Conservation (phyloP, 257 asterid species). For the Agastache rugosa region DNA sequence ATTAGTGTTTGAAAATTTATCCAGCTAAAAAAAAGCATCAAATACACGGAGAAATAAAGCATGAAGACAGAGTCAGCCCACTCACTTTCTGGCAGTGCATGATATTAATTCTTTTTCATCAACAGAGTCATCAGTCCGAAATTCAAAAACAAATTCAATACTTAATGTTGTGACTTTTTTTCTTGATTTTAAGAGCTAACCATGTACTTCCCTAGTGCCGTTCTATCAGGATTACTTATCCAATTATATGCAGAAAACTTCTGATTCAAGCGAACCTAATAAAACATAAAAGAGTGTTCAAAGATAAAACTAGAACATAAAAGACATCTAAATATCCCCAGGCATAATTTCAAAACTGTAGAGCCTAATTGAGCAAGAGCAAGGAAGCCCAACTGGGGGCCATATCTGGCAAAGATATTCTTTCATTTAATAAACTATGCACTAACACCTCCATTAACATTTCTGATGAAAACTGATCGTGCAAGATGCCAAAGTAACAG, state of each 20-base stretch:
- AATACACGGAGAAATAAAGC: slow-evolving; percentile 10
- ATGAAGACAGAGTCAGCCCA: slow-evolving; percentile 15
- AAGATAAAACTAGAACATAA: not conserved
- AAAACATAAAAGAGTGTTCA: too few relatives aligned
- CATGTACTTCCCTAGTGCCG: slow-evolving; percentile 8
- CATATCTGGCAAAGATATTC: not conserved
- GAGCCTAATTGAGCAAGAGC: not conserved
- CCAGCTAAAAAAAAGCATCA: slow-evolving; percentile 8
- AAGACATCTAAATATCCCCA: not conserved
- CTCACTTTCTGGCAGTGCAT: slow-evolving; percentile 15
- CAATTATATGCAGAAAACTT: not conserved
- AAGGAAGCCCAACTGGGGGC: slow-evolving; percentile 16
- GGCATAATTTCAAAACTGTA: not conserved
- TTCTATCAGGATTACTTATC: not conserved
- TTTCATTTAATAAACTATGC: slow-evolving; percentile 1
- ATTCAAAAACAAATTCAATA: not conserved
- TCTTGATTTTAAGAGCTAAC: slow-evolving; percentile 4
- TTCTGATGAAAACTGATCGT: not conserved
- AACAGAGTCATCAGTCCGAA: slow-evolving; percentile 1
- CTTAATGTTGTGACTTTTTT: not conserved
- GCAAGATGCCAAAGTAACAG: slow-evolving; percentile 24
- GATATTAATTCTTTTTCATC: not conserved
- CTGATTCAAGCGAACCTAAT: too few relatives aligned
- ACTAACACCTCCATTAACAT: not conserved
- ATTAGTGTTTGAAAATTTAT: slow-evolving; percentile 22